A percentile compares a stretch with the other conserved stretches of the same genome.
Conservation (phyloP, 495 filamentous ascomycete genomes). For the Poronia punctata region DNA sequence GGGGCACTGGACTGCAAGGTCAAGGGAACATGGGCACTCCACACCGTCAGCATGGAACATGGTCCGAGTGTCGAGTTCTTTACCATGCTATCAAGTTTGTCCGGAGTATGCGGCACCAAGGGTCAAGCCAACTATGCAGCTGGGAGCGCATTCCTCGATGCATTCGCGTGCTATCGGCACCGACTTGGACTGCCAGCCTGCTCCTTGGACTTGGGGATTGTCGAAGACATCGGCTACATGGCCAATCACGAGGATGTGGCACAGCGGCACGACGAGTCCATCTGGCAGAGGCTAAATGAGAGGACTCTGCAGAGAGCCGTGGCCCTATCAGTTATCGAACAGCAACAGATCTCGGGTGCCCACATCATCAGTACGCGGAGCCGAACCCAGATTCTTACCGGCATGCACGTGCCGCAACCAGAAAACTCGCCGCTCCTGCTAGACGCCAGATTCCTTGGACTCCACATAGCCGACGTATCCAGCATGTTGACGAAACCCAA, state of each 20-base stretch:
- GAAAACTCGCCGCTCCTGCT: constrained; percentile 9
- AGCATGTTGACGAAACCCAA: too few species aligned
- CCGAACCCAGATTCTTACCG: constrained; percentile 33
- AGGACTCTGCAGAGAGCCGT: too few species aligned
- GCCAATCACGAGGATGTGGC: constrained; percentile 27
- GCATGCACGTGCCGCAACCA: constrained; percentile 25
- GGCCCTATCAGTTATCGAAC: too few species aligned
- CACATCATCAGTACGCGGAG: constrained; percentile 4
- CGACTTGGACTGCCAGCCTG: constrained; percentile 33
- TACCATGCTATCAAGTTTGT: constrained; percentile 50
- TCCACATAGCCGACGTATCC: neutral
- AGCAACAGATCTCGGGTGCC: too few species aligned
- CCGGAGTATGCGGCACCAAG: constrained; percentile 47
- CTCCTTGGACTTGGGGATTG: constrained; percentile 45
- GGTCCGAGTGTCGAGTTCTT: constrained; percentile 54
- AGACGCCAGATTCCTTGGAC: constrained; percentile 13
- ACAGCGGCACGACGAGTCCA: constrained; percentile 16
- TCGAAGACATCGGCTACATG: constrained; percentile 47
- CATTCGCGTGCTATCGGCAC: constrained; percentile 37
- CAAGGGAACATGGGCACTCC: constrained; percentile 47
- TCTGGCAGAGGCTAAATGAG: too few species aligned
- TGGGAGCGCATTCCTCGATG: constrained; percentile 52
- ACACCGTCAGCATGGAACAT: constrained; percentile 34
- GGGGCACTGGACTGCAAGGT: constrained; percentile 43
- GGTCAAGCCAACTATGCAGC: constrained; percentile 57